A percentile compares a stretch with the other conserved stretches of the same genome.
These are phyloP conservation scores for Alternaria brassicae DNA, from an alignment of 2,329 filamentous ascomycete species.

Conservation along the genomic window DNA sequence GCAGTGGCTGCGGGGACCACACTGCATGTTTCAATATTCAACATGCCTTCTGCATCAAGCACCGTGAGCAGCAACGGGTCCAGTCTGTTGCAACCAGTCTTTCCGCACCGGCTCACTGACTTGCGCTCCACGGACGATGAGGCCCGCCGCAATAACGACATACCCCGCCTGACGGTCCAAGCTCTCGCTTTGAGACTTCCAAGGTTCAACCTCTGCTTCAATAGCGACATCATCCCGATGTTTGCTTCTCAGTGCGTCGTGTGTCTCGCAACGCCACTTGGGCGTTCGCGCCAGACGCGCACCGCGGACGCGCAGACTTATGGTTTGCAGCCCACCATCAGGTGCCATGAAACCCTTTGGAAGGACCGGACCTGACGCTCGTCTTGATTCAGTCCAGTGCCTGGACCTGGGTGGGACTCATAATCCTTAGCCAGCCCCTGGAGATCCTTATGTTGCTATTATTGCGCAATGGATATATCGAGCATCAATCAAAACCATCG, in stretches of 20 bases:
- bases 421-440: conserved; percentile 5
- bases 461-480: conserved; percentile 3
- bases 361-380: neutral
- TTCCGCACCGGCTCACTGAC: conserved; percentile 15
- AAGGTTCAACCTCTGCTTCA: conserved; percentile 31
- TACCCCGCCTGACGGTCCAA: conserved; percentile 33
- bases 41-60: conserved; percentile 17
- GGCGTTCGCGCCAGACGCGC: conserved; percentile 18
- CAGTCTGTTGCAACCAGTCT: conserved; percentile 19
- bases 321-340: conserved; percentile 11
- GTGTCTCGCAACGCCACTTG: conserved; percentile 11
- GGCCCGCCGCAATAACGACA: conserved; percentile 28
- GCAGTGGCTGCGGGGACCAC: conserved; percentile 29
- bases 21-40: conserved; percentile 39
- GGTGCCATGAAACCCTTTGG: conserved; percentile 12
- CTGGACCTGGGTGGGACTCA: neutral
- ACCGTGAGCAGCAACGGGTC: conserved; percentile 13
- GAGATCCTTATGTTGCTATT: conserved; percentile 1
- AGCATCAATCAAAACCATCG: neutral
- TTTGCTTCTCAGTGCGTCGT: conserved; percentile 17
- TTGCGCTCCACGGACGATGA: conserved; percentile 27
- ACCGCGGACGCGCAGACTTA: conserved; percentile 12
- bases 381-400: conserved; percentile 3
- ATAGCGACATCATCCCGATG: conserved; percentile 23
- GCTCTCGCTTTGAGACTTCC: conserved; percentile 24